phyloP scores from a whole-genome alignment of 495 filamentous ascomycete species.

The Penicillium crystallinum region DNA sequence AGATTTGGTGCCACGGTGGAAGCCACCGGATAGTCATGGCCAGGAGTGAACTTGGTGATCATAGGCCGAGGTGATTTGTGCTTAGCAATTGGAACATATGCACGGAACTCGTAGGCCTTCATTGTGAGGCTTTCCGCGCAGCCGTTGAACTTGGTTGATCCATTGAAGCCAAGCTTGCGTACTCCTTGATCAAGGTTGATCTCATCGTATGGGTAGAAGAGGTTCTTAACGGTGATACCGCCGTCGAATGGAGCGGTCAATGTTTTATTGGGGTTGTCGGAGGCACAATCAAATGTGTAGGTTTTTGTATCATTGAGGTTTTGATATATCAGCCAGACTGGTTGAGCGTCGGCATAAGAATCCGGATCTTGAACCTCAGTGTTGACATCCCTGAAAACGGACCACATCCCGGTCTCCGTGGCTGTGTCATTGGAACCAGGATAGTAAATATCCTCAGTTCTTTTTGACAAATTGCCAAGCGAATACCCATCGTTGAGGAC shows the following conservation, averaged over 20 bases:
- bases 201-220: conserved; percentile 60
- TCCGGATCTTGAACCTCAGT: conserved; percentile 45
- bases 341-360: conserved; percentile 36
- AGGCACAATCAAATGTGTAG: conserved; percentile 56
- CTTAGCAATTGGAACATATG: conserved; percentile 50
- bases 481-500: conserved; percentile 60
- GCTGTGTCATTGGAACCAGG: conserved; percentile 47
- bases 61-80: conserved; percentile 51
- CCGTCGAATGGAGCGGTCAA: conserved; percentile 55
- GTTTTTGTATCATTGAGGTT: conserved; percentile 51
- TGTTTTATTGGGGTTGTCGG: conserved; percentile 32
- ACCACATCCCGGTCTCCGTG: conserved; percentile 66
- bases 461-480: conserved; percentile 51
- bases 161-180: conserved; percentile 36
- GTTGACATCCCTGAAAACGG: conserved; percentile 47
- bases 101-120: conserved; percentile 56
- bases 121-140: conserved; percentile 51
- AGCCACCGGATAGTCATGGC: conserved; percentile 54
- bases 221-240: conserved; percentile 53
- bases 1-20: conserved; percentile 43
- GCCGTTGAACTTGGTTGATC: conserved; percentile 45
- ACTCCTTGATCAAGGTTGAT: conserved; percentile 36
- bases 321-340: conserved; percentile 62
- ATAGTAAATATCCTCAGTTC: conserved; percentile 44
- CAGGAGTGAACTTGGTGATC: conserved; percentile 59